Evolutionary conservation across 164 flowering plant genomes (phyloP), one percentile per base, ranked within the genome.

Genomic region (Vitis rupestris): DNA sequence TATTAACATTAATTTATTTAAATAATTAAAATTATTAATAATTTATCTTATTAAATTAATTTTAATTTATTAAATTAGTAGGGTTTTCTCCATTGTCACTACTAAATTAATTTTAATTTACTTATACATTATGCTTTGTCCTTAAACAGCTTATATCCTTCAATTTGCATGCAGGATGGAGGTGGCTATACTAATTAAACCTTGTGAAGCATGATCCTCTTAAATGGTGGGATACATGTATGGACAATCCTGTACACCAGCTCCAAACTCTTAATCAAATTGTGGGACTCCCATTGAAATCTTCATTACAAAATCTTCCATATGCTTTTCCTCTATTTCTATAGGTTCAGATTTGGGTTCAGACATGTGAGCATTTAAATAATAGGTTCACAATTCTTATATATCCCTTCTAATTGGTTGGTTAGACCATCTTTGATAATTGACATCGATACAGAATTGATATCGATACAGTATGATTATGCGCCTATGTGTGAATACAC

Each of bases 71-170:
- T 23, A 23, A 23, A 23, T 23, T 23, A 23, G 27, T 23, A 23
- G 27, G 27, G 27, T 23, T 23, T 23, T 23, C 27, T 23, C 0
- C 27, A 23, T 23, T 50, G 59, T 10, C 17, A 53, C 6, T 52
- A n/a, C 30, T 50, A 47, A 61, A 23, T 27, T 61, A 37, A n/a
- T n/a, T n/a, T n/a, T 23, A 56, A n/a, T 23, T 16, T 50, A 80
- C 92, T 84, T 77, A 88, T 90, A 83, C 92, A 64, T 52, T 76
- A 72, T 92, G 97, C 66, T 85, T 93, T 50, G 98, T 94, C 64
- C 98, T 75, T 59, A 88, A 78, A 13, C 90, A 77, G 60, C 80
- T 79, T 3, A 81, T 73, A 57, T 74, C 59, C 79, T 94, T 94
- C 16, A 92, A 76, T 75, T 88, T 88, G 13, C 86, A 85, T 62